A percentile compares a stretch with the other conserved stretches of the same genome.
phyloP scores from a whole-genome alignment of 306 rosid genomes.

The Begonia peltatifolia region DNA sequence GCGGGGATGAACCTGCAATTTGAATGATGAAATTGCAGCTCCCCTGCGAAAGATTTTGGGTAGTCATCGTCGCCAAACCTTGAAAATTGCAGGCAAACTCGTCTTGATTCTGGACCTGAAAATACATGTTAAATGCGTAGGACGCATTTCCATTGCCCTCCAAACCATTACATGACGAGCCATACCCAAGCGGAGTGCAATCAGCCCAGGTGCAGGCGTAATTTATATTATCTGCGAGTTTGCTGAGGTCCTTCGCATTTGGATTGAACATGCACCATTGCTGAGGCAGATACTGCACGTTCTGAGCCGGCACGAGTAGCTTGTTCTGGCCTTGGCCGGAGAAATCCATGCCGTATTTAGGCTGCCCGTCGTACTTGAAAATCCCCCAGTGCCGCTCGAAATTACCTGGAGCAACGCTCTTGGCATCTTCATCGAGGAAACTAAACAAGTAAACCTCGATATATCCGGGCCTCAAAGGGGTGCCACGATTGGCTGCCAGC shows the following conservation, averaged over 20 bases:
- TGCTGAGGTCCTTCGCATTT: constrained; percentile 64
- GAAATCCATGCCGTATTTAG: constrained; percentile 57
- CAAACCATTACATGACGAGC: constrained; percentile 75
- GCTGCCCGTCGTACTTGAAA: constrained; percentile 78
- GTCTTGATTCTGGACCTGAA: constrained; percentile 69
- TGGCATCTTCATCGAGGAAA: constrained; percentile 72
- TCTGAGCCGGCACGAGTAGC: constrained; percentile 40
- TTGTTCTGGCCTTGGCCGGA: constrained; percentile 74
- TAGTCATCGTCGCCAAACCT: constrained; percentile 55
- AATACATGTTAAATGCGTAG: constrained; percentile 85
- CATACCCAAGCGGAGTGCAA: constrained; percentile 85
- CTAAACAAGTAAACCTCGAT: constrained; percentile 86
- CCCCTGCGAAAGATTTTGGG: constrained; percentile 58
- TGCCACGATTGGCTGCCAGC: constrained; percentile 63
- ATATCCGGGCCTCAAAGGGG: constrained; percentile 62
- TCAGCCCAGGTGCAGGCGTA: constrained; percentile 70
- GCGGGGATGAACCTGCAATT: constrained; percentile 16
- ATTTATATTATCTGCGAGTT: constrained; percentile 60
- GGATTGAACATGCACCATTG: constrained; percentile 84
- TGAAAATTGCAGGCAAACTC: constrained; percentile 57
- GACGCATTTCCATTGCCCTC: constrained; percentile 87
- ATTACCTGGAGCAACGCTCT: constrained; percentile 76
- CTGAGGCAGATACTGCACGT: constrained; percentile 48
- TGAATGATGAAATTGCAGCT: constrained; percentile 64
- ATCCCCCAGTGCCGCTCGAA: constrained; percentile 98